Percentiles rank a stretch among this genome's conserved stretches.
Conservation (phyloP, 306 rosid species). For the Purshia tridentata region DNA sequence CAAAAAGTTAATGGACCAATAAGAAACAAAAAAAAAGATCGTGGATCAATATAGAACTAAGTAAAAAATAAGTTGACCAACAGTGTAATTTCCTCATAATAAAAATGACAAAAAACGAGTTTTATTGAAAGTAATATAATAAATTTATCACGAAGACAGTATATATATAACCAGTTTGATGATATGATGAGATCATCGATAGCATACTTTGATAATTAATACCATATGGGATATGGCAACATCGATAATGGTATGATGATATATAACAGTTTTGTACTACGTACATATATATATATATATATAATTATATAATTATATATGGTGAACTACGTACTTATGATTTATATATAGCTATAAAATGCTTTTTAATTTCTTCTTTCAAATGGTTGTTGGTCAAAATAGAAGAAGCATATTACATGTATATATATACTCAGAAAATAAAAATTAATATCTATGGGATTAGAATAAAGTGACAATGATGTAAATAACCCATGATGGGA, state of each 20-base stretch:
- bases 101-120: background rate
- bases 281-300: too few species aligned
- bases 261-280: too few species aligned
- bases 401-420: constrained; percentile 22
- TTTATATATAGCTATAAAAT: constrained; percentile 9
- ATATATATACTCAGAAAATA: background rate
- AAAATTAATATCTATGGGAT: constrained; percentile 1
- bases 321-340: background rate
- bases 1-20: too few species aligned
- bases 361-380: background rate
- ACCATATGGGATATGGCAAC: too few species aligned
- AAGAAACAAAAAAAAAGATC: too few species aligned
- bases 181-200: background rate
- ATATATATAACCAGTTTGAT: background rate
- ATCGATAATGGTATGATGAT: too few species aligned
- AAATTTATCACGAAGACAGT: background rate
- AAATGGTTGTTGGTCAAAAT: constrained; percentile 16
- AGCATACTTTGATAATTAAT: too few species aligned
- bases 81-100: too few species aligned
- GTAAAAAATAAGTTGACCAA: too few species aligned
- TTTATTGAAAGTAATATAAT: too few species aligned
- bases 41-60: too few species aligned
- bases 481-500: constrained; percentile 31
- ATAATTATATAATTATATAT: too few species aligned
- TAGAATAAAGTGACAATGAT: constrained; percentile 38